Percentiles rank a stretch among this genome's conserved stretches.
Evolutionary conservation across 306 rosid genomes (phyloP).

Genomic region (Castanea sativa): DNA sequence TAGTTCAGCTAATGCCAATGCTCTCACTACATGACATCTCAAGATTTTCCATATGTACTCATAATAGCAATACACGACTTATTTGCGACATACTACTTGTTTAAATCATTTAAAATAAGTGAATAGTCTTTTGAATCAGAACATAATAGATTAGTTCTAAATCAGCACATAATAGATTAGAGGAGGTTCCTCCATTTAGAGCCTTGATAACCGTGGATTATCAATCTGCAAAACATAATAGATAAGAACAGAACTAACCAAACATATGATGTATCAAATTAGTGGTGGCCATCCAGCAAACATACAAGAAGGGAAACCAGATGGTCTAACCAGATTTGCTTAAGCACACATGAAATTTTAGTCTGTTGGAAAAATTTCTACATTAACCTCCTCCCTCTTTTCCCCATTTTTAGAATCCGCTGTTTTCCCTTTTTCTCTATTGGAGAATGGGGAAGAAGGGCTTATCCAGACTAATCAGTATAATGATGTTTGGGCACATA

Average conservation of each 20-base stretch:
- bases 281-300: neutral
- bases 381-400: neutral
- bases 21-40: no score
- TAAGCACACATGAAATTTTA: neutral
- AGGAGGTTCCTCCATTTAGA: no score
- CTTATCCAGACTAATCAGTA: no score
- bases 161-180: no score
- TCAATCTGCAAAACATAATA: neutral
- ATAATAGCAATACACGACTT: no score
- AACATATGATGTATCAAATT: neutral
- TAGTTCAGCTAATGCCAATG: no score
- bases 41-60: no score
- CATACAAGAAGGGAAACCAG: neutral
- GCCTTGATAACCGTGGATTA: no score
- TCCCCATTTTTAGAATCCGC: neutral
- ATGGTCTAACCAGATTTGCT: no score
- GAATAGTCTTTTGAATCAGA: neutral
- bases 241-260: neutral
- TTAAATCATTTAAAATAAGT: no score
- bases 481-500: no score
- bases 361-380: neutral
- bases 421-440: neutral
- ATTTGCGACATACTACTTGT: no score
- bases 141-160: neutral
- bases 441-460: neutral